phyloP scores from a whole-genome alignment of 2,329 filamentous ascomycete genomes.

The Verticillium klebahnii region DNA sequence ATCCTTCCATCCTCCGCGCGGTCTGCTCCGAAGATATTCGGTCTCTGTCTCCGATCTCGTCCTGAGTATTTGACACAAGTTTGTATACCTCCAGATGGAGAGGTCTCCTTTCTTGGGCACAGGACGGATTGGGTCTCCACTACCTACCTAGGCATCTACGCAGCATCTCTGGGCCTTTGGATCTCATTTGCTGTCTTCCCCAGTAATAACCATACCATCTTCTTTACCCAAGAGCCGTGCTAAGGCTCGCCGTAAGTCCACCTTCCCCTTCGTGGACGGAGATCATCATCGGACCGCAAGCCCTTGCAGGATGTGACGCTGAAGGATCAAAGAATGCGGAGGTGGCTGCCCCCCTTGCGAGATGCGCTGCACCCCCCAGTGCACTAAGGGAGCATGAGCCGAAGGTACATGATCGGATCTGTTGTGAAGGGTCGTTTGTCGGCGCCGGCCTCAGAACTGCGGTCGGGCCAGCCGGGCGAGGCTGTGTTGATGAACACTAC shows the following conservation, averaged over 20 bases:
- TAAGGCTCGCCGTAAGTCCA: not conserved
- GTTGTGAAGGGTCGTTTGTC: not conserved
- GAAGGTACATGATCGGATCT: not conserved
- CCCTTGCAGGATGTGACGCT: slow-evolving; percentile 19
- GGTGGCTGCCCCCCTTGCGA: not conserved
- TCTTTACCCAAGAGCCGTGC: not conserved
- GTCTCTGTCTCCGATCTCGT: not conserved
- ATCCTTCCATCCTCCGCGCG: not conserved
- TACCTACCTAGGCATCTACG: not conserved
- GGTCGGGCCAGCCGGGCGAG: not conserved
- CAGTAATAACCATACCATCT: not conserved
- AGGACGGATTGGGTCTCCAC: not conserved
- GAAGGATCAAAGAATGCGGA: slow-evolving; percentile 1
- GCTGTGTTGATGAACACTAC: not conserved
- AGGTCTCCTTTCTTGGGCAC: not conserved
- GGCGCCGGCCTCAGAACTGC: not conserved
- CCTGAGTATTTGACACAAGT: not conserved
- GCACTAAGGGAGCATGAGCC: not conserved
- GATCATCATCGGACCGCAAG: slow-evolving; percentile 26
- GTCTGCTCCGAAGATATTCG: not conserved
- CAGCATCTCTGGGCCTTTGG: not conserved
- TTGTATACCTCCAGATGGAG: not conserved
- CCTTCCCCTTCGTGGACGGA: not conserved
- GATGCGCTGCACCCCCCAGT: not conserved
- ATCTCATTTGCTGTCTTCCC: not conserved